Conservation (phyloP, 495 filamentous ascomycete species). For the Durotheca rogersii region DNA sequence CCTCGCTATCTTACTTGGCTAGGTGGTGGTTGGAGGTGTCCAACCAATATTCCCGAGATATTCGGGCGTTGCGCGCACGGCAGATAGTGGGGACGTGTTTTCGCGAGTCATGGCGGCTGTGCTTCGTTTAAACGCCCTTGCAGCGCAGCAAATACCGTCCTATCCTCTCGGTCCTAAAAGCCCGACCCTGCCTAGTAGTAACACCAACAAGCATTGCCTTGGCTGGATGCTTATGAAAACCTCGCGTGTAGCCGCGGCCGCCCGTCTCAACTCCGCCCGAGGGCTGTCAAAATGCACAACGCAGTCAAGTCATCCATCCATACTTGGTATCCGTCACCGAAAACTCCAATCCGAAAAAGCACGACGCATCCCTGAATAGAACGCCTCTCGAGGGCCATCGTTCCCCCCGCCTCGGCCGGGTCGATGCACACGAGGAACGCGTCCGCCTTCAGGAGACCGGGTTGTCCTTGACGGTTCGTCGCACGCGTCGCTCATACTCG, state of each 20-base stretch:
- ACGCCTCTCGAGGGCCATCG: too few species aligned
- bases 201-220: constrained; percentile 9
- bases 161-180: constrained; percentile 1
- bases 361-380: constrained; percentile 11
- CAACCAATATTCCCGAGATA: too few species aligned
- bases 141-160: constrained; percentile 8
- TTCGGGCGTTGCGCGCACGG: too few species aligned
- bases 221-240: too few species aligned
- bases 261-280: constrained; percentile 23
- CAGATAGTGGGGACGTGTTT: too few species aligned
- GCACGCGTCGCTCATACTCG: constrained; percentile 86
- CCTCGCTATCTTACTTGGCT: too few species aligned
- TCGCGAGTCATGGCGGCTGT: too few species aligned
- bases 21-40: too few species aligned
- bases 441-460: constrained; percentile 66
- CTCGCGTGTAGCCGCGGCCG: constrained; percentile 19
- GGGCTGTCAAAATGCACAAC: constrained; percentile 34
- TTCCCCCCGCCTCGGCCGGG: too few species aligned
- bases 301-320: constrained; percentile 34
- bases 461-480: constrained; percentile 84
- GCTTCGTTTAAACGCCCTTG: too few species aligned
- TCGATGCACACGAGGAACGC: too few species aligned
- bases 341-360: constrained; percentile 35
- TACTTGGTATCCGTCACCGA: constrained; percentile 35
- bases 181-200: constrained; percentile 1